Evolutionary conservation across 2,329 filamentous ascomycete genomes (phyloP).

Genomic region (Pseudogymnoascus sp.): DNA sequence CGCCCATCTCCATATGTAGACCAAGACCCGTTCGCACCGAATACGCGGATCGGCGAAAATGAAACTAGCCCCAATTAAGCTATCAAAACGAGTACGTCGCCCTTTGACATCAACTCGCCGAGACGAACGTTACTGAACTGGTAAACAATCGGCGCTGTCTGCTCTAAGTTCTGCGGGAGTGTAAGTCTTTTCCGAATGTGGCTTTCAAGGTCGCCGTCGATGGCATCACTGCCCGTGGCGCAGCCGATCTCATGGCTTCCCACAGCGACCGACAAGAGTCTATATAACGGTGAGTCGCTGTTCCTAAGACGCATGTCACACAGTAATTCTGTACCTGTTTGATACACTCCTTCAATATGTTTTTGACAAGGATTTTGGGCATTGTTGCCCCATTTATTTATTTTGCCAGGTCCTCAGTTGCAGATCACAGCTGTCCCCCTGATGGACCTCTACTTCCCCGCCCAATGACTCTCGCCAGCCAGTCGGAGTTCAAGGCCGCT

Average conservation of each 20-base stretch:
- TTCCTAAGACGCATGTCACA: background rate
- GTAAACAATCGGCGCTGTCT: background rate
- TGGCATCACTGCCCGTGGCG: background rate
- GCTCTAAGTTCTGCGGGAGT: background rate
- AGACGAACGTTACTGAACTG: background rate
- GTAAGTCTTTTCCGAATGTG: background rate
- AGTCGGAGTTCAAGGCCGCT: background rate
- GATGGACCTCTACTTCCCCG: background rate
- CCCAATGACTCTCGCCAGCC: background rate
- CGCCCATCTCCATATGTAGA: background rate
- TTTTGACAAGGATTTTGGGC: background rate
- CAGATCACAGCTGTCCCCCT: background rate
- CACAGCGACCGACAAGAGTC: background rate
- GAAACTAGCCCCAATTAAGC: background rate
- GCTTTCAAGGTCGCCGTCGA: background rate
- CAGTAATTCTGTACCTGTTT: background rate
- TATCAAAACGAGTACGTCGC: constrained; percentile 3
- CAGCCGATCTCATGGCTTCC: background rate
- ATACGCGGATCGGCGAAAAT: background rate
- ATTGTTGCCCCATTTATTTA: background rate
- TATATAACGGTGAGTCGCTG: background rate
- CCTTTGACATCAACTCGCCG: background rate
- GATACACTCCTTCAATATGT: background rate
- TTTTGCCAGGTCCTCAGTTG: background rate
- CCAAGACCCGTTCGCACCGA: background rate